Percentiles rank a stretch among this genome's conserved stretches.
Evolutionary conservation across 306 rosid genomes (phyloP).

Genomic region (Styphnolobium japonicum): DNA sequence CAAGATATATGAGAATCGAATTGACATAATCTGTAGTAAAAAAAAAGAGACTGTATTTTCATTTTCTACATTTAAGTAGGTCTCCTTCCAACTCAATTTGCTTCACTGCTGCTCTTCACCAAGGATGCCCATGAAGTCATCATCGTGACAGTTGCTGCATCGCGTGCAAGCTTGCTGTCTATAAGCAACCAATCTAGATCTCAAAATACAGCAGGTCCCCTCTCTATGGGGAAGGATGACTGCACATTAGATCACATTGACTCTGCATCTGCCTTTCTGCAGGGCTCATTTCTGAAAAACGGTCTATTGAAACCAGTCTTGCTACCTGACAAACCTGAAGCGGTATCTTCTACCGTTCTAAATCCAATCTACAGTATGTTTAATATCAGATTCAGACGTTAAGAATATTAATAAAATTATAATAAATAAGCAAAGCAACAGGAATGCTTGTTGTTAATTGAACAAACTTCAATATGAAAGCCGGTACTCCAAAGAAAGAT

Average conservation of each 20-base stretch:
- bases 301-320: conserved; percentile 66
- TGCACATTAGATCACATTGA: background rate
- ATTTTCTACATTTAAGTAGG: background rate
- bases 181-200: background rate
- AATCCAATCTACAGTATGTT: conserved; percentile 57
- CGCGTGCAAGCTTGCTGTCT: background rate
- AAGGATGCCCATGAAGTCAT: background rate
- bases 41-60: background rate
- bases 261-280: background rate
- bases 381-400: conserved; percentile 16
- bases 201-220: background rate
- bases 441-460: background rate
- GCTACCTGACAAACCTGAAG: conserved; percentile 38
- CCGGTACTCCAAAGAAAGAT: background rate
- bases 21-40: background rate
- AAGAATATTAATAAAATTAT: background rate
- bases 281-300: conserved; percentile 55
- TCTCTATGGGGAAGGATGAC: background rate
- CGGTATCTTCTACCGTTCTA: conserved; percentile 45
- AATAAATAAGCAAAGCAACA: background rate
- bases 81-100: background rate
- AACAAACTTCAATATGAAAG: background rate
- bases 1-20: background rate
- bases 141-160: background rate
- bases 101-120: background rate